Evolutionary conservation across 352 stramenopile species (phyloP).

Genomic region (Aphanomyces euteiches): DNA sequence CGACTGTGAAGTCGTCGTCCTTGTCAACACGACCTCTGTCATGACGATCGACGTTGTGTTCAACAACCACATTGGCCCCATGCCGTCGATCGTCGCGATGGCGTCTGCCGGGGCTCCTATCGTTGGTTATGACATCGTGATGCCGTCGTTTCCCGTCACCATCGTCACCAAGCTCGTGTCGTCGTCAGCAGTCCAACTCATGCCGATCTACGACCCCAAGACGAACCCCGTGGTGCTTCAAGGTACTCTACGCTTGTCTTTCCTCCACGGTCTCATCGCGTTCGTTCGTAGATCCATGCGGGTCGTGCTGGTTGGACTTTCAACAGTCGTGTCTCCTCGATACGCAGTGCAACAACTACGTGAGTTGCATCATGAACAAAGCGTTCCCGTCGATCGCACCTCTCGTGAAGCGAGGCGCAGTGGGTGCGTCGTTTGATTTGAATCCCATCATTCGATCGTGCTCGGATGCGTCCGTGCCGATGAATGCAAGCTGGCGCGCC

Average conservation of each 20-base stretch:
- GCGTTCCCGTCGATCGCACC: slow-evolving; percentile 16
- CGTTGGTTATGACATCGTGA: background rate
- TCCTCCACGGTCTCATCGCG: background rate
- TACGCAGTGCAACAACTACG: slow-evolving; percentile 17
- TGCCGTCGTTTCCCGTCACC: background rate
- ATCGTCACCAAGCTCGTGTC: slow-evolving; percentile 7
- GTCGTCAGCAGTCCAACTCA: background rate
- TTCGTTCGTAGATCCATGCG: slow-evolving; percentile 15
- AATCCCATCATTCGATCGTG: slow-evolving; percentile 8
- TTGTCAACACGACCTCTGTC: slow-evolving; percentile 8
- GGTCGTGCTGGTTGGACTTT: slow-evolving; percentile 15
- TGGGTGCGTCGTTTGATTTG: slow-evolving; percentile 2
- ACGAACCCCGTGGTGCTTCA: slow-evolving; percentile 10
- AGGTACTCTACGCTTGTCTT: slow-evolving; percentile 6
- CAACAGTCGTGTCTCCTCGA: slow-evolving; percentile 12
- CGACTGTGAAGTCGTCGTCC: slow-evolving; percentile 18
- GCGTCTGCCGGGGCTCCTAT: background rate
- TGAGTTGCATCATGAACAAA: slow-evolving; percentile 26
- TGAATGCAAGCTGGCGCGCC: background rate
- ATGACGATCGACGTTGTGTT: slow-evolving; percentile 15
- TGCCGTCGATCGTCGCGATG: no score
- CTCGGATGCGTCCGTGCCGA: slow-evolving; percentile 1
- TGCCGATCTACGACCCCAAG: slow-evolving; percentile 6
- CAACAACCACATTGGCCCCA: slow-evolving; percentile 15
- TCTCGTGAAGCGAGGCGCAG: background rate